A percentile compares a stretch with the other conserved stretches of the same genome.
These are phyloP conservation scores for Phytopythium aichiense DNA, from an alignment of 352 stramenopile genomes.

Conservation along the genomic window DNA sequence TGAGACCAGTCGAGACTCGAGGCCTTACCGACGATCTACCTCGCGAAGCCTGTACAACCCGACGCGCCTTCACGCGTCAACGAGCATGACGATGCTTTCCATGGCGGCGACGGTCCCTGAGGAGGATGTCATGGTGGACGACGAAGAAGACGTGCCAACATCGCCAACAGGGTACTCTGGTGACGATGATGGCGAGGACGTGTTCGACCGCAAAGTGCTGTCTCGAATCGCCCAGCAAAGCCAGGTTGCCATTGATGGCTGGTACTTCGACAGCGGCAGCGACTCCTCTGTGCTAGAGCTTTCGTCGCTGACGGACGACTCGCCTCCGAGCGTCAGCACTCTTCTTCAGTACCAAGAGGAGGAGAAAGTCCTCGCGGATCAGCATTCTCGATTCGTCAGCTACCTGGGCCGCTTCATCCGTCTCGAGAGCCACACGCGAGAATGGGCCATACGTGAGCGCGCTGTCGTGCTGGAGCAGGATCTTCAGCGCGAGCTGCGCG, in stretches of 20 bases:
- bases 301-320: conserved; percentile 8
- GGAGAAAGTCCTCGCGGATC: conserved; percentile 34
- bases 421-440: conserved; percentile 39
- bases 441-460: conserved; percentile 43
- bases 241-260: neutral
- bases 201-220: conserved; percentile 3
- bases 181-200: neutral
- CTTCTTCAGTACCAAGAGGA: conserved; percentile 30
- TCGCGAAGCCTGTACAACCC: conserved; percentile 35
- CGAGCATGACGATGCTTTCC: neutral
- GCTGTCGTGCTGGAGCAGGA: conserved; percentile 61
- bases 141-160: neutral
- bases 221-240: conserved; percentile 5
- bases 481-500: conserved; percentile 49
- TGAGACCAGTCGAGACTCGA: conserved; percentile 11
- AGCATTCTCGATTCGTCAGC: conserved; percentile 40
- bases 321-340: neutral
- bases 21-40: conserved; percentile 10
- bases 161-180: neutral
- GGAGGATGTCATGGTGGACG: neutral
- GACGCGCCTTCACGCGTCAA: neutral
- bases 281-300: conserved; percentile 22
- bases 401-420: conserved; percentile 60
- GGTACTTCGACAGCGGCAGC: neutral
- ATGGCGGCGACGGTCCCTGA: conserved; percentile 2